Conservation (phyloP, 2,329 filamentous ascomycete species). For the Macrophomina pseudophaseolina region DNA sequence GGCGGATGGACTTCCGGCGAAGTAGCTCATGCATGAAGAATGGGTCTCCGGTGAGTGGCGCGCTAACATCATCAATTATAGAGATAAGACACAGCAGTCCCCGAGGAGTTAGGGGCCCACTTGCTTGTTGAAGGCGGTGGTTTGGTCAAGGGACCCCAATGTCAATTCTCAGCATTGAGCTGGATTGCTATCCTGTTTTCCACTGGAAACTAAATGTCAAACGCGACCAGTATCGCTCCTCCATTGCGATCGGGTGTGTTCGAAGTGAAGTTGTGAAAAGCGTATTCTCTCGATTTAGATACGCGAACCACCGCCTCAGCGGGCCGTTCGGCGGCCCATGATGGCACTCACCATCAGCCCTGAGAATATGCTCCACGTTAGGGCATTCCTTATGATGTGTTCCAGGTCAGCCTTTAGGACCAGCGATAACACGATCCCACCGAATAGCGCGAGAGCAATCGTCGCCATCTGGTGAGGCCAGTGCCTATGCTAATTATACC, state of each 20-base stretch:
- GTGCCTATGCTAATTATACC: slow-evolving; percentile 2
- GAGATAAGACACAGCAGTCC: no score
- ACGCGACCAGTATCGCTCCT: background rate
- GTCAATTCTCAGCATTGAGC: background rate
- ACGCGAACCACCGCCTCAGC: background rate
- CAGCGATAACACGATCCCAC: background rate
- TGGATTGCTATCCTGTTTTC: background rate
- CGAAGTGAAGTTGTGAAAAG: background rate
- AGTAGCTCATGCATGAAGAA: no score
- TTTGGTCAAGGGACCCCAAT: background rate
- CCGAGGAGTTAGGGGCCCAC: no score
- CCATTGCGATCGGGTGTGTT: background rate
- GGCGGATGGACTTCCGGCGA: no score
- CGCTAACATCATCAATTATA: no score
- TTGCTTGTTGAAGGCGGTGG: background rate
- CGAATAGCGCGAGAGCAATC: background rate
- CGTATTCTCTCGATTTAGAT: background rate
- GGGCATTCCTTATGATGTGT: background rate
- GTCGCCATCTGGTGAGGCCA: slow-evolving; percentile 1
- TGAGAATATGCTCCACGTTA: slow-evolving; percentile 9
- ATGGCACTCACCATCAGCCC: background rate
- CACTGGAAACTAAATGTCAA: background rate
- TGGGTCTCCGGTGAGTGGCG: no score
- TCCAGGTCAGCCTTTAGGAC: slow-evolving; percentile 1
- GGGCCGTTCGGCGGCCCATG: background rate